Percentiles rank a stretch among this genome's conserved stretches.
Conservation (phyloP, 129 eudicot genomes). For the Rutidosis leptorrhynchoides region DNA sequence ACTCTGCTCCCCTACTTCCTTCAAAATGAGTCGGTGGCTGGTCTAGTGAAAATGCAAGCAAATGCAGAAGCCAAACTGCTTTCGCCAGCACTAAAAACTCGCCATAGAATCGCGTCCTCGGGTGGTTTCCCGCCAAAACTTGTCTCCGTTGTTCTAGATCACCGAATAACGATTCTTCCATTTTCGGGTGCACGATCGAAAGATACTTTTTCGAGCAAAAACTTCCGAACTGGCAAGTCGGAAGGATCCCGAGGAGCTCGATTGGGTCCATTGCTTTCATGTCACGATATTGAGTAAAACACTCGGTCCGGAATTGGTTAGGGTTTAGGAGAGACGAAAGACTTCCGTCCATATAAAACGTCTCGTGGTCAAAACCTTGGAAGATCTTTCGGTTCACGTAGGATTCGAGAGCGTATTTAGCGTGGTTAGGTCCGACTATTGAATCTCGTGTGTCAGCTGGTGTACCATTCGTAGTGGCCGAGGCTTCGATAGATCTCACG, state of each 20-base stretch:
- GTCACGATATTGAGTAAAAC: conserved; percentile 88
- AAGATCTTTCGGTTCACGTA: conserved; percentile 78
- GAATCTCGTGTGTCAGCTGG: conserved; percentile 38
- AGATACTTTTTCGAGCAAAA: conserved; percentile 84
- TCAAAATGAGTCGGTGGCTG: conserved; percentile 91
- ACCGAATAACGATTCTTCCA: conserved; percentile 96
- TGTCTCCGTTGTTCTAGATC: conserved; percentile 83
- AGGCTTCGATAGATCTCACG: conserved; percentile 85
- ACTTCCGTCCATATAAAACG: conserved; percentile 98
- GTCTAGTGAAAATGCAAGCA: conserved; percentile 85
- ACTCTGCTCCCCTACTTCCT: conserved; percentile 87
- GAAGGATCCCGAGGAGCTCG: conserved; percentile 86
- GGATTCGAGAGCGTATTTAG: conserved; percentile 92
- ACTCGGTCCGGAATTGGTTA: conserved; percentile 74
- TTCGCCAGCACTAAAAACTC: conserved; percentile 76
- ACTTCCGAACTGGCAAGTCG: conserved; percentile 79
- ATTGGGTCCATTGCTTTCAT: conserved; percentile 97
- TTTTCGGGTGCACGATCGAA: conserved; percentile 85
- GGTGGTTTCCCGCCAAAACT: conserved; percentile 82
- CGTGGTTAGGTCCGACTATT: conserved; percentile 64
- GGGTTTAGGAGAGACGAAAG: conserved; percentile 85
- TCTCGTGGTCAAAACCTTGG: conserved; percentile 98
- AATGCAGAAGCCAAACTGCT: conserved; percentile 90
- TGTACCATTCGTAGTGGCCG: conserved; percentile 24
- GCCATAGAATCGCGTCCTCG: conserved; percentile 76